A percentile compares a stretch with the other conserved stretches of the same genome.
phyloP scores from a whole-genome alignment of 75 land plant genomes.

The Larix kaempferi region DNA sequence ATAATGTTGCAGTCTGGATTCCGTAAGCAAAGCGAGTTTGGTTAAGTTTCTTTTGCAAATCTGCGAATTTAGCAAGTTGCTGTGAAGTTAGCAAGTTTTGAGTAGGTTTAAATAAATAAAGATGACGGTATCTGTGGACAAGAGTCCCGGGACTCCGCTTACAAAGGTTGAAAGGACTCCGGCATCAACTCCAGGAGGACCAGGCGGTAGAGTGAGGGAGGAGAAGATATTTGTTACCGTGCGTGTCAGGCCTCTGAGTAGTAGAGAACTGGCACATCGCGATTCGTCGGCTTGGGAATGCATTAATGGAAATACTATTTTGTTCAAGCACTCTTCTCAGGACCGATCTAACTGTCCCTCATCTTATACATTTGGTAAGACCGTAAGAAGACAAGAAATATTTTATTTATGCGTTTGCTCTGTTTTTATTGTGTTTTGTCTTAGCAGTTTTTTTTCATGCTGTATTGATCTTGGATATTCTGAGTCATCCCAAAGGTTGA shows the following conservation, averaged over 20 bases:
- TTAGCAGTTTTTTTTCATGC: too few species aligned
- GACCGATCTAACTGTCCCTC: constrained; percentile 41
- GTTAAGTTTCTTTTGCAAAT: neutral
- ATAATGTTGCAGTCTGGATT: neutral
- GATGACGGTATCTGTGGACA: constrained; percentile 17
- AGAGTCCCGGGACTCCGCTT: constrained; percentile 38
- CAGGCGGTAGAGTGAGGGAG: constrained; percentile 33
- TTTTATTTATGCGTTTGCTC: neutral
- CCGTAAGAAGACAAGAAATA: neutral
- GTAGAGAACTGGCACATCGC: constrained; percentile 39
- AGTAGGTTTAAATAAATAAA: neutral
- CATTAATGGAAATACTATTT: constrained; percentile 51
- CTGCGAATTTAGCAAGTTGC: constrained; percentile 1
- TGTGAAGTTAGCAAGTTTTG: neutral
- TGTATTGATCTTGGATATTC: too few species aligned
- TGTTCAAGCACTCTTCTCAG: constrained; percentile 28
- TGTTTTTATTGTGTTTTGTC: neutral
- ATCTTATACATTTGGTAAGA: constrained; percentile 63
- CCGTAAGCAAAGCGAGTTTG: neutral
- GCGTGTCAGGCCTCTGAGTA: constrained; percentile 62
- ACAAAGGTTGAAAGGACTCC: constrained; percentile 31
- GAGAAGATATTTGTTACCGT: constrained; percentile 85
- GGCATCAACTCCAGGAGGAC: constrained; percentile 48
- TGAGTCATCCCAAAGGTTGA: too few species aligned
- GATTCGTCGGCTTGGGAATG: constrained; percentile 76